These are phyloP conservation scores for Hypoxylon fuscum DNA, from an alignment of 495 filamentous ascomycete species.

Conservation along the genomic window DNA sequence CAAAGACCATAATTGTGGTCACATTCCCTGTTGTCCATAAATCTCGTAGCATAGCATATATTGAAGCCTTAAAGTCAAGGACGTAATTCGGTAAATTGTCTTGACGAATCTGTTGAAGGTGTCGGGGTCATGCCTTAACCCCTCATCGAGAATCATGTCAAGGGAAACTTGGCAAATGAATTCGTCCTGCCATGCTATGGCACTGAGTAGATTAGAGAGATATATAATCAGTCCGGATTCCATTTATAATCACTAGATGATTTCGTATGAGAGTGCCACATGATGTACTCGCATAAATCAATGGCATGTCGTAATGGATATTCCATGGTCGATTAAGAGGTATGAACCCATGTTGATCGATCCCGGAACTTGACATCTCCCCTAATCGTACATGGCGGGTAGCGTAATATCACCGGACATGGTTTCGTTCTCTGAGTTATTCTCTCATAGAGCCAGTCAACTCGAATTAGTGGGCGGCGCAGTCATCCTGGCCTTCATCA, in stretches of 20 bases:
- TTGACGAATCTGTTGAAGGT: no score
- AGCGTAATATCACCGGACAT: neutral
- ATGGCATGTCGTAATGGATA: no score
- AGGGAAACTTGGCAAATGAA: neutral
- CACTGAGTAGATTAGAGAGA: no score
- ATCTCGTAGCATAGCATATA: neutral
- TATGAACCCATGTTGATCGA: no score
- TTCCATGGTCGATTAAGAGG: no score
- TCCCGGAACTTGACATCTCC: neutral
- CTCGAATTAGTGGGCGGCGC: constrained; percentile 34
- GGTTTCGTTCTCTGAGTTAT: neutral
- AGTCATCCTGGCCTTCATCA: constrained; percentile 60
- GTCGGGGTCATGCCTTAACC: neutral
- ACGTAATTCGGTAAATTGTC: no score
- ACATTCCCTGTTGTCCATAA: neutral
- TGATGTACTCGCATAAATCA: no score
- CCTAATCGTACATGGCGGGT: neutral
- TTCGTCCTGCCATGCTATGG: neutral
- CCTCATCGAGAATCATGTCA: neutral
- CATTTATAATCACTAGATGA: neutral
- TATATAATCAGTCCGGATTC: no score
- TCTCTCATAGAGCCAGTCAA: neutral
- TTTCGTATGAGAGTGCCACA: neutral
- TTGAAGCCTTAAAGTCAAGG: neutral
- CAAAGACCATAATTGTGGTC: neutral